Base-by-base conservation (phyloP, 345 rosid genomes). In the Isatis tinctoria region DNA sequence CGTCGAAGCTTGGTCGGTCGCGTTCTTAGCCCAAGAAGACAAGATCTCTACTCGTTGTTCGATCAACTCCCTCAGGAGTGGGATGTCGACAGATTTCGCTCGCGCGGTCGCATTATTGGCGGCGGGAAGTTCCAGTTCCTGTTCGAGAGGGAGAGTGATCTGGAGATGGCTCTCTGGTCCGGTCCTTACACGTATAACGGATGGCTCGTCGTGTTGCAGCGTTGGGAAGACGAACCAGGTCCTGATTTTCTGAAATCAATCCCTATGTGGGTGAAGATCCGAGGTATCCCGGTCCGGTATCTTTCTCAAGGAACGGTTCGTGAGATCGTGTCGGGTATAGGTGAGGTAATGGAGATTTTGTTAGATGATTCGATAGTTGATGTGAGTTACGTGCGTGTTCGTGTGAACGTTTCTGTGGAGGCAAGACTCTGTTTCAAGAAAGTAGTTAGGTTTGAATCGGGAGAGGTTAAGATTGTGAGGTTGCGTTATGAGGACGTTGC, bases 351-450 rank as follows among this genome's bases (percentile, higher is more conserved):
- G 45, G 65, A 71, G 3, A 6, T 60, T 3, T 41, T 24, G 0
- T 47, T 24, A 4, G 68, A 71, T 60, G 75, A 71, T 26, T 2
- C 0, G 1, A 14, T 3, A 17, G 0, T 28, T 30, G 74, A 69
- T 69, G 20, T 57, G 10, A 0, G 74, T 12, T 43, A 4, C 14
- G 74, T 69, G 12, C 54, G 64, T 56, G 64, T 16, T 69, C 64
- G 64, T 18, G 73, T 69, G 20, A 20, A 56, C 4, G 10, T 41
- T 13, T 41, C 8, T 69, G 45, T 58, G 45, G 9, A 24, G 6
- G 30, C 48, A 43, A 44, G 49, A 0, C 35, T 72, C 9, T 61
- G 75, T 61, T 72, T 60, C 44, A 61, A 70, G 67, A 70, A 72
- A 49, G 61, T 72, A 2, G 69, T 51, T 37, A 72, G 52, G 10